Evolutionary conservation across 2,329 filamentous ascomycete species (phyloP).

Genomic region (Colletotrichum musae): DNA sequence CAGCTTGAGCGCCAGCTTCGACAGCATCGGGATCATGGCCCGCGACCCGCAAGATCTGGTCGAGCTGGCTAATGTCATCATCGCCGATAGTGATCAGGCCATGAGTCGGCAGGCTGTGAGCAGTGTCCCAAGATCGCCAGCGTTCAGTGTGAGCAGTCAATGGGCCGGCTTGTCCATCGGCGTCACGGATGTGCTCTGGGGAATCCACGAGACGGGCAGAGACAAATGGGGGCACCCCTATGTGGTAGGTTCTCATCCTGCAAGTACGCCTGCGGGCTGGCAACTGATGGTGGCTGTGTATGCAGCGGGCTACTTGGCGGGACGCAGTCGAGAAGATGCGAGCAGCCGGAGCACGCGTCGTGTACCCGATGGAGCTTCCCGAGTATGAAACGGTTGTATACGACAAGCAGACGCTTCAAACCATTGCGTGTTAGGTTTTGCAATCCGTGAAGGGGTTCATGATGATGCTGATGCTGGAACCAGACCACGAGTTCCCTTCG

Average conservation of each 20-base stretch:
- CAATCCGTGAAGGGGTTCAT: neutral
- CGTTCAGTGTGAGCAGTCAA: neutral
- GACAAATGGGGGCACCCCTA: conserved; percentile 42
- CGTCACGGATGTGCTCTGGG: conserved; percentile 42
- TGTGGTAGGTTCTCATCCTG: conserved; percentile 39
- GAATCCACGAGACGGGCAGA: conserved; percentile 20
- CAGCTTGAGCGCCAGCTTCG: conserved; percentile 41
- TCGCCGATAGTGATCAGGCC: neutral
- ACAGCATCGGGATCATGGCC: conserved; percentile 45
- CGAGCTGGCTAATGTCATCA: conserved; percentile 35
- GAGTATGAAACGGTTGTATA: conserved; percentile 23
- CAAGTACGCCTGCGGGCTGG: no score
- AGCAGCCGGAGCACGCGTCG: conserved; percentile 35
- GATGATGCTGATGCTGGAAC: neutral
- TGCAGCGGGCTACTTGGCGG: conserved; percentile 39
- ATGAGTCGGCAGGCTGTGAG: neutral
- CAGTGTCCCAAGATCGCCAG: neutral
- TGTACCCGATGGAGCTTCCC: conserved; percentile 37
- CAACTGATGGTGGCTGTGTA: neutral
- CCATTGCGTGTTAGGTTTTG: conserved; percentile 39
- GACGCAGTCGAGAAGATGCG: conserved; percentile 37
- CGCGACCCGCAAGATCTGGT: conserved; percentile 42
- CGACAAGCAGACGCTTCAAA: conserved; percentile 38
- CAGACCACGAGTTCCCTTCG: conserved; percentile 11
- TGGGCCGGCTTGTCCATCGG: conserved; percentile 41